A percentile compares a stretch with the other conserved stretches of the same genome.
phyloP scores from a whole-genome alignment of 352 stramenopile species.

The Phytophthora europaea region DNA sequence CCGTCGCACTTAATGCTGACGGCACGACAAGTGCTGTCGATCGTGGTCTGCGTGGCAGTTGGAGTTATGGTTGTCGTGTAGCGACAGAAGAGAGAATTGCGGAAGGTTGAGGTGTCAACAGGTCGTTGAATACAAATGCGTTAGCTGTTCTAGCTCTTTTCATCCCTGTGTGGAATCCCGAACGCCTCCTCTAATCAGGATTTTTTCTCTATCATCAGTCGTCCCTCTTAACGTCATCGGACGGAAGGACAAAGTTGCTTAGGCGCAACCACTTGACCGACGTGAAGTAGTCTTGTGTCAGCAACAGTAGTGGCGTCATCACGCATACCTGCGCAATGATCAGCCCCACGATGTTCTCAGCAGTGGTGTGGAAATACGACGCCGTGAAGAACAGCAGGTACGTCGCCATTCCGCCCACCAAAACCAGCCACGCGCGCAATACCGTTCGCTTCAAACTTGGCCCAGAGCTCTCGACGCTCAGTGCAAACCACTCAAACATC shows the following conservation, averaged over 20 bases:
- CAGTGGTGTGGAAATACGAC: constrained; percentile 73
- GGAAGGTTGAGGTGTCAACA: constrained; percentile 22
- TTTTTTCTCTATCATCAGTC: constrained; percentile 16
- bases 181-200: neutral
- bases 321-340: constrained; percentile 63
- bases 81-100: neutral
- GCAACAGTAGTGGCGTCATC: constrained; percentile 72
- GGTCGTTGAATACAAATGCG: constrained; percentile 19
- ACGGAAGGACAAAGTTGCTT: constrained; percentile 68
- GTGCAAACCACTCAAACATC: constrained; percentile 82
- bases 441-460: constrained; percentile 59
- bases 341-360: constrained; percentile 74
- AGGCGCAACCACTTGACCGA: constrained; percentile 56
- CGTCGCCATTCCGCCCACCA: constrained; percentile 41
- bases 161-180: neutral
- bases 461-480: constrained; percentile 56
- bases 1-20: constrained; percentile 10
- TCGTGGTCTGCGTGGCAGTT: constrained; percentile 33
- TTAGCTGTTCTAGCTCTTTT: constrained; percentile 22
- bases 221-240: constrained; percentile 46
- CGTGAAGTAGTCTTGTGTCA: constrained; percentile 73
- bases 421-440: constrained; percentile 57
- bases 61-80: constrained; percentile 41
- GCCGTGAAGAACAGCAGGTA: constrained; percentile 82
- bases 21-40: constrained; percentile 28